Conservation (phyloP, 129 eudicot genomes). For the Chrysanthemum lavandulifolium region DNA sequence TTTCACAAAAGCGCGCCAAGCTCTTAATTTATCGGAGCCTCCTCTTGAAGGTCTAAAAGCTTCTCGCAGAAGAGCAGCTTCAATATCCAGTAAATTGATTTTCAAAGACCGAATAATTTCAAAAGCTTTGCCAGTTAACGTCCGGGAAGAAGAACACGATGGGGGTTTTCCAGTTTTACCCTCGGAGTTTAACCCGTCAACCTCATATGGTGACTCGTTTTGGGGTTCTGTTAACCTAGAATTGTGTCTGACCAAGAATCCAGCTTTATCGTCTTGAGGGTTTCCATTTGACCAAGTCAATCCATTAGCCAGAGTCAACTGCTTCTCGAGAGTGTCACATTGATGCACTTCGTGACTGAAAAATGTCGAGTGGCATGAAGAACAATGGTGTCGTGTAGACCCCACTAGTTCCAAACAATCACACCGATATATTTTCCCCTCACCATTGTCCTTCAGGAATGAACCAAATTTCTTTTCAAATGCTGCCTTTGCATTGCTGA, state of each 20-base stretch:
- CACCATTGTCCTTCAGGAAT: constrained; percentile 9
- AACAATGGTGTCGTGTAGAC: constrained; percentile 64
- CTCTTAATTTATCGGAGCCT: constrained; percentile 41
- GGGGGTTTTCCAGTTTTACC: constrained; percentile 20
- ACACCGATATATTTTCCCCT: constrained; percentile 52
- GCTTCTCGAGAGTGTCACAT: constrained; percentile 27
- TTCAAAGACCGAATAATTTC: constrained; percentile 62
- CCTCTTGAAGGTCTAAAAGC: constrained; percentile 65
- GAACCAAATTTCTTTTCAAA: constrained; percentile 59
- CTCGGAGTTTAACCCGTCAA: constrained; percentile 21
- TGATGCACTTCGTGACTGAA: constrained; percentile 39
- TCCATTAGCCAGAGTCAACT: constrained; percentile 17
- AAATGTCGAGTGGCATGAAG: constrained; percentile 64
- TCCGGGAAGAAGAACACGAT: constrained; percentile 33
- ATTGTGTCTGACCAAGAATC: constrained; percentile 12
- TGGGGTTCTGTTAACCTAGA: background rate
- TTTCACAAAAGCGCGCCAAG: constrained; percentile 79
- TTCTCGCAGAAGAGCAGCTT: constrained; percentile 76
- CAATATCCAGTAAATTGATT: constrained; percentile 76
- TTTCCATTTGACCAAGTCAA: constrained; percentile 40
- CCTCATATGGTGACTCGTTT: constrained; percentile 24
- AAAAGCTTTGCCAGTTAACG: constrained; percentile 52
- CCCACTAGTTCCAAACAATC: constrained; percentile 74
- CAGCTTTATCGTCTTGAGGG: constrained; percentile 14
- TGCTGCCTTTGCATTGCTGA: constrained; percentile 49